Conservation (phyloP, 1,284 basidiomycete species). For the Tremellales sp. region DNA sequence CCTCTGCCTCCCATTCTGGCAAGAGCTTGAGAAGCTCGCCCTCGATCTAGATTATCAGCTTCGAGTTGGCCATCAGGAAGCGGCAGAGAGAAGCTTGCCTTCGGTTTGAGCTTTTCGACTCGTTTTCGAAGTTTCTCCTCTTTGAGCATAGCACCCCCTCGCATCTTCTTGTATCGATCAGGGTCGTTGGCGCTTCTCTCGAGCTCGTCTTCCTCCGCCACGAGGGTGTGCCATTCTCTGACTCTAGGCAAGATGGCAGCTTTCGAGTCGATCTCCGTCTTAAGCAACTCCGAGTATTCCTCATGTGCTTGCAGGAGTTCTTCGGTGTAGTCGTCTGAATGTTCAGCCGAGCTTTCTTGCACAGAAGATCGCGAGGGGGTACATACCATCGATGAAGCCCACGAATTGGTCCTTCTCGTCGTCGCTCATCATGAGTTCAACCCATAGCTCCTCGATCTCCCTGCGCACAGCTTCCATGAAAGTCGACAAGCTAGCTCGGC, state of each 20-base stretch:
- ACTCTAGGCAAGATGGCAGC: slow-evolving; percentile 71
- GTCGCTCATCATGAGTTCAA: slow-evolving; percentile 77
- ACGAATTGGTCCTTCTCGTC: slow-evolving; percentile 77
- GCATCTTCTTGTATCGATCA: slow-evolving; percentile 43
- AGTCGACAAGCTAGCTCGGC: slow-evolving; percentile 77
- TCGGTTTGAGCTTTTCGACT: slow-evolving; percentile 89
- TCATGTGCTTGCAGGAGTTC: slow-evolving; percentile 85
- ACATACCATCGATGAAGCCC: slow-evolving; percentile 71
- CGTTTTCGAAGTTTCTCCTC: slow-evolving; percentile 98
- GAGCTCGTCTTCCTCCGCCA: slow-evolving; percentile 82
- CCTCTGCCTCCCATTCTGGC: slow-evolving; percentile 81
- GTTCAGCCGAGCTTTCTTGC: slow-evolving; percentile 1
- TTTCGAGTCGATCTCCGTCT: slow-evolving; percentile 73
- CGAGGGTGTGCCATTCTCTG: slow-evolving; percentile 86
- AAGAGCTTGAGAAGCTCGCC: slow-evolving; percentile 75
- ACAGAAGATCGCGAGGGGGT: slow-evolving; percentile 14
- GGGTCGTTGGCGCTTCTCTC: slow-evolving; percentile 51
- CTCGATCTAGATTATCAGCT: slow-evolving; percentile 61
- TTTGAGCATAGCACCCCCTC: slow-evolving; percentile 70
- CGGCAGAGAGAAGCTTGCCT: slow-evolving; percentile 56
- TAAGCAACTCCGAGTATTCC: slow-evolving; percentile 73
- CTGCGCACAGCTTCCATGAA: slow-evolving; percentile 79
- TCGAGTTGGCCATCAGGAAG: neutral
- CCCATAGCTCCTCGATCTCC: slow-evolving; percentile 79
- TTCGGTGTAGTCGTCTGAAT: slow-evolving; percentile 76